These are phyloP conservation scores for Mallotus japonicus DNA, from an alignment of 441 rosid species.

Conservation along the genomic window DNA sequence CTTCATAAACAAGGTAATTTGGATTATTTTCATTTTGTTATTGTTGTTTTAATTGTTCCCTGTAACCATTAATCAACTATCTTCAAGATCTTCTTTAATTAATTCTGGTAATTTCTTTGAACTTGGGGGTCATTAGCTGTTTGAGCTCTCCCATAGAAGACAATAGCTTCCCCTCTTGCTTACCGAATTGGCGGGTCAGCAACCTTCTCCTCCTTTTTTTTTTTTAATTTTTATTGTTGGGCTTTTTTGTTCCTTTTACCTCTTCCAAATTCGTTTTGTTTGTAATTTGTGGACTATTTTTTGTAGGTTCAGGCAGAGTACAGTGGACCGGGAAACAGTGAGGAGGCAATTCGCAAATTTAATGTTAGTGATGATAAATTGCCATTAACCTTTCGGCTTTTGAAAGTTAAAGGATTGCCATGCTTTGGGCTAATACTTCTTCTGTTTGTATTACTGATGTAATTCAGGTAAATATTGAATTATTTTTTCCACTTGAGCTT, in stretches of 20 bases:
- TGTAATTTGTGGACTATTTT: not conserved
- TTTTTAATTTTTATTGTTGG: not conserved
- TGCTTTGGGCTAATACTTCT: conserved; percentile 79
- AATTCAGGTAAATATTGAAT: conserved; percentile 51
- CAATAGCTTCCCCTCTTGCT: too few relatives aligned
- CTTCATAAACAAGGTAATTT: too few relatives aligned
- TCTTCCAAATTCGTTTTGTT: not conserved
- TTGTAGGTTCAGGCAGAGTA: conserved; percentile 29
- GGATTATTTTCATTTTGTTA: too few relatives aligned
- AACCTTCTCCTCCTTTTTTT: too few relatives aligned
- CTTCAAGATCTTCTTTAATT: too few relatives aligned
- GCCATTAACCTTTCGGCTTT: conserved; percentile 58
- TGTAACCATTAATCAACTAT: too few relatives aligned
- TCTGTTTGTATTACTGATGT: conserved; percentile 81
- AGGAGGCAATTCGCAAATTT: conserved; percentile 52
- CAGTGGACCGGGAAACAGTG: conserved; percentile 12
- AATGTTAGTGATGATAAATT: conserved; percentile 41
- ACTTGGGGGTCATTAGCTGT: too few relatives aligned
- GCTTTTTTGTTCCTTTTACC: not conserved
- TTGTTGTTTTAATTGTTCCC: too few relatives aligned
- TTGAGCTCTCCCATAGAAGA: too few relatives aligned
- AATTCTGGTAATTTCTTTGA: too few relatives aligned
- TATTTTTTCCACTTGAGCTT: not conserved
- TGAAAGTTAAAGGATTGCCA: conserved; percentile 72
- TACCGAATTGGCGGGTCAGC: too few relatives aligned